These are phyloP conservation scores for Bryum argenteum DNA, from an alignment of 225 moss, liverwort and hornwort genomes.

Conservation along the genomic window DNA sequence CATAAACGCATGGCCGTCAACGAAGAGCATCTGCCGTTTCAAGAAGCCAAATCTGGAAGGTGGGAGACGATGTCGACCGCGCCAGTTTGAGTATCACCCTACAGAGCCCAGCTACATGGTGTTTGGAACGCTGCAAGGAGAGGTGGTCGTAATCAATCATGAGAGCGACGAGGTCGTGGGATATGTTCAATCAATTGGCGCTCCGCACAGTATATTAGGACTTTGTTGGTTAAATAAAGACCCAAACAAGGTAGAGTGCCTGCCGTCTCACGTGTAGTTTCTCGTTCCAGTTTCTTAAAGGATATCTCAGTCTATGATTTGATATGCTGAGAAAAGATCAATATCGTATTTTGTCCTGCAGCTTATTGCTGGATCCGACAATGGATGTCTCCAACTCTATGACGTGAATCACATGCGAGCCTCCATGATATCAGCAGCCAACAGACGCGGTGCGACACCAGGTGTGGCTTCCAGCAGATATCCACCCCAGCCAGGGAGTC, in stretches of 20 bases:
- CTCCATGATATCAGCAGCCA: slow-evolving; percentile 54
- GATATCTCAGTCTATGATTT: background rate
- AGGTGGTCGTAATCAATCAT: slow-evolving; percentile 80
- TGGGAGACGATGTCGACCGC: slow-evolving; percentile 67
- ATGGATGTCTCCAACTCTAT: slow-evolving; percentile 81
- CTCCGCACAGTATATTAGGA: slow-evolving; percentile 75
- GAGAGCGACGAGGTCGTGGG: slow-evolving; percentile 86
- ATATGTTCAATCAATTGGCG: slow-evolving; percentile 76
- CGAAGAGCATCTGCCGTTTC: slow-evolving; percentile 58
- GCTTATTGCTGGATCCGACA: slow-evolving; percentile 85
- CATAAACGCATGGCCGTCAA: slow-evolving; percentile 64
- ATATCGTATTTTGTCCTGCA: slow-evolving; percentile 36
- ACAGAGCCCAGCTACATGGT: slow-evolving; percentile 81
- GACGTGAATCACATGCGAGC: slow-evolving; percentile 82
- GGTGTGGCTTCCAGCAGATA: slow-evolving; percentile 40
- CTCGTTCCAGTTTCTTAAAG: background rate
- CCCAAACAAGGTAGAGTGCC: slow-evolving; percentile 63
- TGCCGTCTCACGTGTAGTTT: background rate
- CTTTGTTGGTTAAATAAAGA: slow-evolving; percentile 90
- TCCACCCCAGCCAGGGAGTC: slow-evolving; percentile 31
- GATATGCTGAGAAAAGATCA: slow-evolving; percentile 16
- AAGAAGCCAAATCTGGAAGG: slow-evolving; percentile 62
- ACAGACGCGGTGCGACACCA: slow-evolving; percentile 39
- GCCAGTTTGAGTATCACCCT: slow-evolving; percentile 89
- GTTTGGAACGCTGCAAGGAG: slow-evolving; percentile 80